Evolutionary conservation across 257 asterid species (phyloP).

Genomic region (Solanum paucissectum): DNA sequence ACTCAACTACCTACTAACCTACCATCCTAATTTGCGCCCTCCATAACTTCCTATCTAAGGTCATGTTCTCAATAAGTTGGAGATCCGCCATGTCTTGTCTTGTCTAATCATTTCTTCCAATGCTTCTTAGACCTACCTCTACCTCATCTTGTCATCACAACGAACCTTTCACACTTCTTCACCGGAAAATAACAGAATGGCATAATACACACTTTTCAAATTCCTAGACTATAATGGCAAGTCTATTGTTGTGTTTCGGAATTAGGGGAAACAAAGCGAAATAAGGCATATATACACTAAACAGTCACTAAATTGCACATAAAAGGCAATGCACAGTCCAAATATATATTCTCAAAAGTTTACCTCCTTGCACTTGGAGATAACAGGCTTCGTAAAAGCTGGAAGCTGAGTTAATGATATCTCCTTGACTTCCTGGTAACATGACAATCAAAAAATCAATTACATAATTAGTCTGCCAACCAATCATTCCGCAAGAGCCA

Average conservation of each 20-base stretch:
- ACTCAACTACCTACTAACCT: neutral
- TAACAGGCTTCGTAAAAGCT: slow-evolving; percentile 50
- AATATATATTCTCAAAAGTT: neutral
- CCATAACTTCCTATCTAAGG: neutral
- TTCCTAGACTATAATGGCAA: neutral
- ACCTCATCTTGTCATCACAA: neutral
- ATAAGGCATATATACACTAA: neutral
- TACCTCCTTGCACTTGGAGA: slow-evolving; percentile 90
- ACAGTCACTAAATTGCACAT: neutral
- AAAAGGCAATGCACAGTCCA: neutral
- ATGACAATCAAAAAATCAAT: neutral
- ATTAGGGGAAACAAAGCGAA: neutral
- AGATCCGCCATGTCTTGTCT: neutral
- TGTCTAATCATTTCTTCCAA: neutral
- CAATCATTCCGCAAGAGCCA: neutral
- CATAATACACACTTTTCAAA: neutral
- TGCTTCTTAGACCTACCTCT: neutral
- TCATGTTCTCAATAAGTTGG: neutral
- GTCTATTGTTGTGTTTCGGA: neutral
- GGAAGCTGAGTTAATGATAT: slow-evolving; percentile 64
- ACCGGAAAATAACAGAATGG: neutral
- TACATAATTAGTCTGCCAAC: neutral
- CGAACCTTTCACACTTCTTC: neutral
- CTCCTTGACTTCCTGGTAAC: slow-evolving; percentile 73
- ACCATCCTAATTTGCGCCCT: neutral